Base-by-base conservation (phyloP, 345 rosid species). In the Populus nigra region DNA sequence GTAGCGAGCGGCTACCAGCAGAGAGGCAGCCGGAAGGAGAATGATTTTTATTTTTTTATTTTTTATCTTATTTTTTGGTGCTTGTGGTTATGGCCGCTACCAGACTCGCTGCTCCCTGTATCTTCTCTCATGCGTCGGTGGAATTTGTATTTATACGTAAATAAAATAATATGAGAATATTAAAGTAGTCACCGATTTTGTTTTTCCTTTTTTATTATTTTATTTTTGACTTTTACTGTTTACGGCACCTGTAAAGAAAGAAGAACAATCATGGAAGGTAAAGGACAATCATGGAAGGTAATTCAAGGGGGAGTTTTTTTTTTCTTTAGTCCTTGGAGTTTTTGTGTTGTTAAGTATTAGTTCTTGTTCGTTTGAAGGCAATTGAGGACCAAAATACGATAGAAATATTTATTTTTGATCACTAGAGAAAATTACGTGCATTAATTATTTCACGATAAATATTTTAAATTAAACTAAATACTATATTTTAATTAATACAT, bases 81-180 rank as follows among this genome's bases (percentile, higher is more conserved):
- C 66, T 12, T 63, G 57, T 77, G 71, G 65, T 23, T 72, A 4
- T 12, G 72, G 66, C 29, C 55, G 77, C 73, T 38, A 73, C 70
- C 81, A 73, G 62, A 29, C 47, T 53, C 69, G 16, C 65, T 25
- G 36, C 76, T 73, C 49, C 13, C 76, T 22, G 23, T 22, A 35
- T 22, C 36, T 61, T 78, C 76, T 47, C 53, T 38, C 27, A 7
- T 8, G 69, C 82, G 82, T 73, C 82, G 74, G 78, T 73, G 77
- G 63, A 79, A 39, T 23, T 23, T 5, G 29, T 59, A 73, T 59
- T n/a, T 49, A 71, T 71, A 71, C 25, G 16, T 47, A 6, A 2
- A 13, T 29, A 7, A 8, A 10, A 35, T 41, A 41, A 10, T 2
- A 2, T 41, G 45, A 41, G 45, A 8, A 47, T 1, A 15, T 47